Base-by-base conservation (phyloP, 2,329 filamentous ascomycete genomes). In the Calonectria pauciramosa region DNA sequence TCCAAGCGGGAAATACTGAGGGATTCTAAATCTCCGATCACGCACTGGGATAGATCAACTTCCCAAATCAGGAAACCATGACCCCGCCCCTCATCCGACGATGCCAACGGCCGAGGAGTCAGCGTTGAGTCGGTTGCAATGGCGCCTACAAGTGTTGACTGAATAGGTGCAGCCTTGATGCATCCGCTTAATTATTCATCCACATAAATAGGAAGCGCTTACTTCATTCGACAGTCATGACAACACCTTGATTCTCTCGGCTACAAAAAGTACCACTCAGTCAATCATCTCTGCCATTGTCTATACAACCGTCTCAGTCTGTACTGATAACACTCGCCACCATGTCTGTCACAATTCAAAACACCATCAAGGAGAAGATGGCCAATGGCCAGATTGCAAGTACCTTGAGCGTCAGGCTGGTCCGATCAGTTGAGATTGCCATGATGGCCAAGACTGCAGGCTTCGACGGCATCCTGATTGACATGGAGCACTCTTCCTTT, bases 401-500 rank as follows among this genome's bases (percentile, higher is more conserved):
- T 67, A 81, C 80, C 28, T 77, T 83, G 72, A 78, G 78, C 66
- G 82, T 86, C 74, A 82, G 81, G 63, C 76, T 85, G 7, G 74
- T 82, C n/a, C 78, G 82, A 13, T 81, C 79, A 16, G 70, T 81
- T 0, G 78, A 82, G n/a, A 79, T 86, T 20, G 80, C 84, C 2
- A 79, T 82, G 26, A 79, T 86, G 52, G 85, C 85, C 14, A 81
- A 82, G 70, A 80, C 81, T 30, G 82, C 81, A 4, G 83, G 83
- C 8, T 86, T 80, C 60, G 82, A 86, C 51, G 78, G 82, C 0
- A 74, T 86, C 0, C 83, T 86, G 74, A 84, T 87, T 36, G 85
- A 87, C 20, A 79, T 85, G 26, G 84, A 86, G 70, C 85, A 86
- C 60, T 83, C 84, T 2, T 79, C 80, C 0, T 76, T 86, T 2